Percentiles rank a stretch among this genome's conserved stretches.
These are phyloP conservation scores for Microbotryum lychnidis-dioicae DNA, from an alignment of 1,284 basidiomycete genomes.

Conservation along the genomic window DNA sequence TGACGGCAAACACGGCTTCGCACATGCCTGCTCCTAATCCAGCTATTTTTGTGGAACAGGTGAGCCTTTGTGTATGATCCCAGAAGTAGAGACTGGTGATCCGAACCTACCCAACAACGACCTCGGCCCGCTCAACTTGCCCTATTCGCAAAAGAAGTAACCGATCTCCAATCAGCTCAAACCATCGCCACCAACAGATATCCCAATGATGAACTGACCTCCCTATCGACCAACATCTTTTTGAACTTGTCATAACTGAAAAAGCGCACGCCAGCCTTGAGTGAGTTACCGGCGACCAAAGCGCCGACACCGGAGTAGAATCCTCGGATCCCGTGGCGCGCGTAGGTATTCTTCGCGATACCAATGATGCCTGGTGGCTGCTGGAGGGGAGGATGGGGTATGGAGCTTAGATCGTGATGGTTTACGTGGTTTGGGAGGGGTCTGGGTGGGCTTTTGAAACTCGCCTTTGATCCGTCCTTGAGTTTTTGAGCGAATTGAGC, in stretches of 20 bases:
- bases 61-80: slow-evolving; percentile 2
- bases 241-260: slow-evolving; percentile 94
- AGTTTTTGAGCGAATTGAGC: slow-evolving; percentile 24
- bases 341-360: slow-evolving; percentile 39
- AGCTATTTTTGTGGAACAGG: slow-evolving; percentile 46
- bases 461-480: slow-evolving; percentile 5
- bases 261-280: slow-evolving; percentile 90
- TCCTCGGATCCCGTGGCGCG: slow-evolving; percentile 37
- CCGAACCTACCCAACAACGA: slow-evolving; percentile 63
- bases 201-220: slow-evolving; percentile 48
- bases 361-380: slow-evolving; percentile 40
- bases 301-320: slow-evolving; percentile 47
- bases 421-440: not conserved
- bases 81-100: not conserved
- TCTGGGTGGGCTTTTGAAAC: not conserved
- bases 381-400: not conserved
- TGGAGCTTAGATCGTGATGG: not conserved
- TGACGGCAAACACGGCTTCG: slow-evolving; percentile 91
- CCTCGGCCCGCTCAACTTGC: slow-evolving; percentile 74
- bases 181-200: not conserved
- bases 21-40: slow-evolving; percentile 91
- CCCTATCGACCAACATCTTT: slow-evolving; percentile 64
- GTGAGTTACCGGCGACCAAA: slow-evolving; percentile 76
- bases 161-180: not conserved
- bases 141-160: slow-evolving; percentile 47